A percentile compares a stretch with the other conserved stretches of the same genome.
phyloP scores from a whole-genome alignment of 768 basidiomycete genomes.

The Austroboletus eburneus region DNA sequence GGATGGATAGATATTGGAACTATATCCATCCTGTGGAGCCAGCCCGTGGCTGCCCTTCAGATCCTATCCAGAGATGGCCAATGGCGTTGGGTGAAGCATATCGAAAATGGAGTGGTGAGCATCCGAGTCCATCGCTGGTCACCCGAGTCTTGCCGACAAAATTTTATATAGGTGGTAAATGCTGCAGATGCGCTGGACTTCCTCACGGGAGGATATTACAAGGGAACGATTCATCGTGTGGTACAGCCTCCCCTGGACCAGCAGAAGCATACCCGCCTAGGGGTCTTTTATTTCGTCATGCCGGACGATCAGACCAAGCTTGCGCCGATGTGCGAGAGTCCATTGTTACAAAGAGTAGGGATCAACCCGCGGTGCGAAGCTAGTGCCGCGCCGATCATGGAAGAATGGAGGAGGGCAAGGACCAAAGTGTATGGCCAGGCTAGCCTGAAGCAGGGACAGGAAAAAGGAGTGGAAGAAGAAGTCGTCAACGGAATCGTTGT shows the following conservation, averaged over 20 bases:
- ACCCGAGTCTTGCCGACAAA: neutral
- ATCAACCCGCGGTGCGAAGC: slow-evolving; percentile 37
- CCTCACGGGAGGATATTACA: slow-evolving; percentile 57
- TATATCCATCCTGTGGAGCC: slow-evolving; percentile 57
- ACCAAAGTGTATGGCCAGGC: slow-evolving; percentile 50
- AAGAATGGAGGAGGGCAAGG: slow-evolving; percentile 48
- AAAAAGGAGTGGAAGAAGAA: slow-evolving; percentile 50
- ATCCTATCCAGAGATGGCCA: slow-evolving; percentile 48
- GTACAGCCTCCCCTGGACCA: slow-evolving; percentile 57
- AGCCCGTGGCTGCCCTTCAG: slow-evolving; percentile 56
- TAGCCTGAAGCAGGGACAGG: slow-evolving; percentile 37
- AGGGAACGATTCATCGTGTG: slow-evolving; percentile 58
- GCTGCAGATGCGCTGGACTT: slow-evolving; percentile 58
- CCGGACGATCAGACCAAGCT: slow-evolving; percentile 48
- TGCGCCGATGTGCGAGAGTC: slow-evolving; percentile 42
- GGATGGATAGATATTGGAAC: slow-evolving; percentile 44
- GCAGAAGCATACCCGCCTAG: slow-evolving; percentile 44
- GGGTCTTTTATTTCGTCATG: slow-evolving; percentile 56
- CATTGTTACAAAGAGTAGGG: slow-evolving; percentile 44
- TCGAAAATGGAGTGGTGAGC: slow-evolving; percentile 52
- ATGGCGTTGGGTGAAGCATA: slow-evolving; percentile 60
- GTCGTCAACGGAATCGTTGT: slow-evolving; percentile 51
- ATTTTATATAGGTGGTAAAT: slow-evolving; percentile 56
- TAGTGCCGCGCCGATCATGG: slow-evolving; percentile 47
- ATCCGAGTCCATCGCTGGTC: neutral